Percentiles rank a stretch among this genome's conserved stretches.
phyloP scores from a whole-genome alignment of 768 basidiomycete species.

The Neoboletus subvelutipes region DNA sequence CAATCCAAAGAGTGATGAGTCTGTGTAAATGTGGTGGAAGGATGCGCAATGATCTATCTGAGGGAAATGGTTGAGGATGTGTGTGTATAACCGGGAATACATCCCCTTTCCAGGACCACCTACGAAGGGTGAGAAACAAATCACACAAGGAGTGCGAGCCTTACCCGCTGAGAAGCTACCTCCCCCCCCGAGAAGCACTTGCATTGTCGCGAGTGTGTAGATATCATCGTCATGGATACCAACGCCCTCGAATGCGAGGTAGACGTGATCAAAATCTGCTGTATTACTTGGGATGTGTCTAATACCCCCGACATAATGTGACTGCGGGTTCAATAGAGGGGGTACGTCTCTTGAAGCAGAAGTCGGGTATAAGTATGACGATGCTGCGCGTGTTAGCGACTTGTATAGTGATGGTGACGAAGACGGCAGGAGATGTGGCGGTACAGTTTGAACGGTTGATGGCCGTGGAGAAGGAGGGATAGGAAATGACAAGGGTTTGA shows the following conservation, averaged over 20 bases:
- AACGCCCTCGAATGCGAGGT: constrained; percentile 88
- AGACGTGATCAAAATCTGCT: constrained; percentile 88
- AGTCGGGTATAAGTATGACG: constrained; percentile 59
- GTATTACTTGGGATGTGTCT: constrained; percentile 58
- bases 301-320: constrained; percentile 84
- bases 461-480: constrained; percentile 25
- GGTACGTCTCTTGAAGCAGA: constrained; percentile 15
- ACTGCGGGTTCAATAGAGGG: constrained; percentile 28
- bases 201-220: constrained; percentile 90
- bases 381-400: constrained; percentile 74
- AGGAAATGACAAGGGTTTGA: constrained; percentile 39
- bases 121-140: constrained; percentile 20
- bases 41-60: constrained; percentile 93
- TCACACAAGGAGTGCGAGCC: constrained; percentile 9
- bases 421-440: constrained; percentile 59
- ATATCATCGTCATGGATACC: constrained; percentile 91
- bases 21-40: constrained; percentile 97
- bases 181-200: constrained; percentile 92
- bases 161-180: constrained; percentile 92
- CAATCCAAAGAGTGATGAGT: constrained; percentile 90
- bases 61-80: constrained; percentile 92
- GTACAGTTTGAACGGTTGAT: constrained; percentile 36
- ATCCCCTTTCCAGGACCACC: constrained; percentile 99
- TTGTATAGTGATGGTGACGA: constrained; percentile 57
- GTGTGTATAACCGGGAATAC: constrained; percentile 96